Base-by-base conservation (phyloP, 495 filamentous ascomycete species). In the Talaromyces trachyspermus region DNA sequence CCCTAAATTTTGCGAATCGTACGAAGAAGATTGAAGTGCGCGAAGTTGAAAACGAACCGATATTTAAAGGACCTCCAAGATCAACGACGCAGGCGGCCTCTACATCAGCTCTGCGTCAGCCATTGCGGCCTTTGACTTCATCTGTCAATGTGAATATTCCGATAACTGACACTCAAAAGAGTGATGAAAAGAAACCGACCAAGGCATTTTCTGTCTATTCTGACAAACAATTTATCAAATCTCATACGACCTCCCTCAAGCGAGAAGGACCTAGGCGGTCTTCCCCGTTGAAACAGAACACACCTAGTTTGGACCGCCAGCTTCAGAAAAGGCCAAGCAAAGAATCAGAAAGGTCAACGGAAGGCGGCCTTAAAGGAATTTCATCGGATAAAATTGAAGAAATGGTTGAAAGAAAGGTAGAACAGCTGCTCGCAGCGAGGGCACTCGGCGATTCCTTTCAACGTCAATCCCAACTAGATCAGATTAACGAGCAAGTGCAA, bases 1-100 rank as follows among this genome's bases (percentile, higher is more conserved):
- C 88, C 47, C 72, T 98, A 32, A 96, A 94, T 56, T 92, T 98
- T 51, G 91, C 90, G 55, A 96, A 92, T 38, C 77, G 92, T 18
- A 95, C 92, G 25, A 95, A 95, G 71, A 89, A 94, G 59, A 96
- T 98, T 50, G 91, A 98, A 62, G 83, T 95, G 7, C 81, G 87
- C 47, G 91, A 95, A 57, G 81, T 95, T 32, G 90, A 97, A 61
- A 95, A 96, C 58, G 88, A 94, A 55, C 82, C 89, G 0, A 79
- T 94, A 19, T 89, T 84, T 68, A 87, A 86, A 55, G 81, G 83
- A 11, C 78, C 79, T 17, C 77, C 79, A 4, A 75, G 80, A 40
- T 75, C 69, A 25, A 45, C 68, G 2, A 42, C 51, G 12, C 62
- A 66, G 4, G 60, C 62, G 15, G 72, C 78, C 0, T 51, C 76